Evolutionary conservation across 2,329 filamentous ascomycete genomes (phyloP), one percentile per base, ranked within the genome.

Genomic region (Aspergillus alliaceus): DNA sequence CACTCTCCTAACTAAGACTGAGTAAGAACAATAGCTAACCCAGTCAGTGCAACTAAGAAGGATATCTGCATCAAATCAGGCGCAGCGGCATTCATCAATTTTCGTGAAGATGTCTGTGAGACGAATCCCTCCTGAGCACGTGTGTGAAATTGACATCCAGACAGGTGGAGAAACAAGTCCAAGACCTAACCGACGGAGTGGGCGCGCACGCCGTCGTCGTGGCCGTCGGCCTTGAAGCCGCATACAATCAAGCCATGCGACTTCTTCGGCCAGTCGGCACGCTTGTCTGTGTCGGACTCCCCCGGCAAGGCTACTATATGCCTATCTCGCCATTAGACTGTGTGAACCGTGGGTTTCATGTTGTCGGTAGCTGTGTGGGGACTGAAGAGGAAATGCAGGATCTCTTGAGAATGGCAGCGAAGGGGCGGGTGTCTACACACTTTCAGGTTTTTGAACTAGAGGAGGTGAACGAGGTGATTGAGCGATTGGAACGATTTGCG

Each of bases 181-280:
- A 46, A 34, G 15, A 54, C 1, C 51, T 77, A 54, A 76, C 74
- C 2, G 64, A 67, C 35, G 69, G 70, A 14, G 70, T 74, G 53
- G 75, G 75, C 8, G 75, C 74, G 0, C 73, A 77, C 59, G 75
- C 72, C 6, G 61, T 75, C 2, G 74, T 77, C 8, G 75, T 74
- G 24, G 70, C 75, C 7, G 74, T 74, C 4, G 75, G 75, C 1
- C 70, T 66, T 25, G 72, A 74, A 46, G 62, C 62, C 14, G 74
- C 75, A 12, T 77, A 77, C 58, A 58, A 66, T 8, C 71, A 75
- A 53, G 72, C 71, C 12, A 67, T 72, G 7, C 63, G 66, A 15
- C 66, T 77, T 15, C 64, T 74, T 9, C 64, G 74, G 2, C 75
- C 72, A 18, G 66, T 68, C 27, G 75, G 75, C 1, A 75, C 75